Percentiles rank a stretch among this genome's conserved stretches.
phyloP scores from a whole-genome alignment of 2,329 filamentous ascomycete genomes.

The Verticillium tricorpus region DNA sequence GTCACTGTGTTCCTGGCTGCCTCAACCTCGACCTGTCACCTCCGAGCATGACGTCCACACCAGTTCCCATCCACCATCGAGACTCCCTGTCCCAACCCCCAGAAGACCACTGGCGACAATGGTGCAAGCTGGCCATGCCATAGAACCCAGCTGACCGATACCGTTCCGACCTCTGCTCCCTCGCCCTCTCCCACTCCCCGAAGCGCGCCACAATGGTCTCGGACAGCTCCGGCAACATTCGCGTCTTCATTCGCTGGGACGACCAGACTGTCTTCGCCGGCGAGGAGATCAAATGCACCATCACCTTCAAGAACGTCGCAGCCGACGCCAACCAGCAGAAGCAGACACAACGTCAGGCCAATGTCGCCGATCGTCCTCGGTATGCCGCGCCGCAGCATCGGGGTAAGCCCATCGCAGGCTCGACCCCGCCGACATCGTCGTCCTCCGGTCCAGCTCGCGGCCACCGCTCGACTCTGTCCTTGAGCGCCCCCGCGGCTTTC shows the following conservation, averaged over 20 bases:
- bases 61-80: not conserved
- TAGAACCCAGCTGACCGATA: not conserved
- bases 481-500: constrained; percentile 47
- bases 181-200: not conserved
- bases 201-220: constrained; percentile 38
- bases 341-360: constrained; percentile 15
- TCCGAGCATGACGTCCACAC: not conserved
- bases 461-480: constrained; percentile 64
- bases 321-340: constrained; percentile 32
- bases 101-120: not conserved
- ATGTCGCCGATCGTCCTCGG: constrained; percentile 13
- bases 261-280: constrained; percentile 93
- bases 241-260: constrained; percentile 93
- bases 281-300: constrained; percentile 91
- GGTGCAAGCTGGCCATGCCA: not conserved
- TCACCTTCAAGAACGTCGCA: constrained; percentile 89
- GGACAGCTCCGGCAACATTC: constrained; percentile 64
- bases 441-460: constrained; percentile 36
- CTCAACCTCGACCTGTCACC: not conserved
- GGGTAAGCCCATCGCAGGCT: constrained; percentile 35
- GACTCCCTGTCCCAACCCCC: not conserved
- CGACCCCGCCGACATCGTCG: constrained; percentile 39
- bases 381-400: constrained; percentile 38
- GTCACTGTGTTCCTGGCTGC: not conserved
- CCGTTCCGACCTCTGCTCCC: not conserved